Percentiles rank a stretch among this genome's conserved stretches.
Evolutionary conservation across 768 basidiomycete species (phyloP).

Genomic region (Kwoniella sp.): DNA sequence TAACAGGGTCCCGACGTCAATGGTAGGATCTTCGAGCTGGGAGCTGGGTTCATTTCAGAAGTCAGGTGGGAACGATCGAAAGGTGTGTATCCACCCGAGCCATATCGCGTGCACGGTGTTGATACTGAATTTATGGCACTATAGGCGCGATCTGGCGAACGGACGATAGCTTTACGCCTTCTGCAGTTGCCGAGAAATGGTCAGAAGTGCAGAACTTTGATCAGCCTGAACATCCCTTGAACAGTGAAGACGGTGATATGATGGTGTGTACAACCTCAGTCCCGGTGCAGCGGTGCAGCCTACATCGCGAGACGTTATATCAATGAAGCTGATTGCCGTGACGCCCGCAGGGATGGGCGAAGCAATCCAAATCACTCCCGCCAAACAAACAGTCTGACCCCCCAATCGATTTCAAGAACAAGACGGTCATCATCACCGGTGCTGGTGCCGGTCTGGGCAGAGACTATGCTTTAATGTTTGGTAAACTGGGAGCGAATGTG

Average conservation of each 20-base stretch:
- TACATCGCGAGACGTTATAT: no score
- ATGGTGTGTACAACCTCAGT: constrained; percentile 32
- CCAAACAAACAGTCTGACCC: constrained; percentile 71
- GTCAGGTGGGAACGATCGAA: constrained; percentile 90
- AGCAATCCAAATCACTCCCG: constrained; percentile 65
- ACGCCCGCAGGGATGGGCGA: constrained; percentile 64
- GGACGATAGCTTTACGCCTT: constrained; percentile 87
- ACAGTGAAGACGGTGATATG: constrained; percentile 62
- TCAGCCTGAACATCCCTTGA: constrained; percentile 67
- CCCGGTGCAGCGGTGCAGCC: neutral
- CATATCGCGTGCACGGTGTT: no score
- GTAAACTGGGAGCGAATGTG: constrained; percentile 88
- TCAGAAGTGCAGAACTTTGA: constrained; percentile 76
- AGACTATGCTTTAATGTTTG: constrained; percentile 88
- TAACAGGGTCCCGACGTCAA: constrained; percentile 54
- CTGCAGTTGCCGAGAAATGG: constrained; percentile 89
- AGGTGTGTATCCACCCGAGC: constrained; percentile 58
- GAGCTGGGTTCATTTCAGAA: constrained; percentile 88
- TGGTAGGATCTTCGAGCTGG: constrained; percentile 75
- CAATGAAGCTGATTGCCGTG: no score
- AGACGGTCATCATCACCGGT: constrained; percentile 92
- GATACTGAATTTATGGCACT: no score
- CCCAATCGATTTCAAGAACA: constrained; percentile 76
- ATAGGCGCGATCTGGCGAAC: constrained; percentile 76
- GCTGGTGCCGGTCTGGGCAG: constrained; percentile 93